Evolutionary conservation across 371 early-diverging fungal species (phyloP), one percentile per base, ranked within the genome.

Genomic region (Rhizopus delemar): DNA sequence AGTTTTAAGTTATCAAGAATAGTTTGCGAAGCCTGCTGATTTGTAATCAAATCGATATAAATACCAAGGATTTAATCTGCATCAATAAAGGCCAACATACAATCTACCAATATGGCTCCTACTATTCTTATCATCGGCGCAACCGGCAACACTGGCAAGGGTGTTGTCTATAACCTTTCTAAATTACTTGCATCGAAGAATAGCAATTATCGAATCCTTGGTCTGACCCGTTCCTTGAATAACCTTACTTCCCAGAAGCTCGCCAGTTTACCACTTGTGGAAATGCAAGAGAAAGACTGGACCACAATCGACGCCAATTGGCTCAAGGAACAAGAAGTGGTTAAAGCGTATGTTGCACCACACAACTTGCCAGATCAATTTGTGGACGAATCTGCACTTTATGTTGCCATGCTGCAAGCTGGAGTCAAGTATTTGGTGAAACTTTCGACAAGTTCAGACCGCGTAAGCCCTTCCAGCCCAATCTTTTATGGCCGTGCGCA

Each of bases 251-350:
- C 39, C 6, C 39, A 38, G 39, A 38, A 3, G 6, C 39, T 38
- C 5, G 39, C 39, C 39, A 5, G 5, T 3, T 38, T 38, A 38
- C 39, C 39, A 38, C 13, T 38, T 38, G 39, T 38, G 39, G 39
- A 38, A 13, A 38, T 38, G 39, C 39, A 38, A 38, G 39, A 38
- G 39, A 38, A 38, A 38, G 39, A 38, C 39, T 38, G 39, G 39
- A 38, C 39, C 13, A 38, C 39, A 38, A 38, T 38, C 39, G 39
- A 38, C 39, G 39, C 39, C 5, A 13, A 38, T 38, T 38, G 39
- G 39, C 39, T 38, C 39, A 38, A 38, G 39, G 39, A 38, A 38
- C 39, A 38, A 38, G 39, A 38, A 38, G 39, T 38, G 39, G 39
- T 38, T 38, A 38, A 13, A 38, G 39, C 13, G 2, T 38, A 38